Evolutionary conservation across 345 rosid genomes (phyloP).

Genomic region (Nephelium lappaceum): DNA sequence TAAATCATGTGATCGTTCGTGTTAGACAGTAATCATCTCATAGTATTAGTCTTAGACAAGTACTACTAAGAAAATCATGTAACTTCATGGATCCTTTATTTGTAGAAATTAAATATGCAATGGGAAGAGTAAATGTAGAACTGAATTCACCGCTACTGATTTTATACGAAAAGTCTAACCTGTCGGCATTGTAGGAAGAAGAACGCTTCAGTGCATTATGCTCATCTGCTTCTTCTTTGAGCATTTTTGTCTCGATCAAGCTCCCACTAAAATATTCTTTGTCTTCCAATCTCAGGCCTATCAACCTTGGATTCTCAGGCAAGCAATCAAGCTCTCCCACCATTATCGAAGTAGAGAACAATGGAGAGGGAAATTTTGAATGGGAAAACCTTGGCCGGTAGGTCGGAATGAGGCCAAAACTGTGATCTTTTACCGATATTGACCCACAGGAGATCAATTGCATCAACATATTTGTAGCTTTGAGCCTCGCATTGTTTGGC

Average conservation of each 20-base stretch:
- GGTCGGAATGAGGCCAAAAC: constrained; percentile 80
- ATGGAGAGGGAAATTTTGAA: constrained; percentile 68
- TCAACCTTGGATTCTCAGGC: constrained; percentile 76
- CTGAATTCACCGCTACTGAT: constrained; percentile 2
- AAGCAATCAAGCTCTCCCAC: constrained; percentile 82
- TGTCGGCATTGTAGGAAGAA: constrained; percentile 93
- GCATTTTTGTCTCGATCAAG: constrained; percentile 73
- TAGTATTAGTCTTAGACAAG: neutral
- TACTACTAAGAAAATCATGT: neutral
- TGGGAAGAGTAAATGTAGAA: neutral
- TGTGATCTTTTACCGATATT: constrained; percentile 88
- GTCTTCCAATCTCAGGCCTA: constrained; percentile 73
- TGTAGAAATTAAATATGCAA: neutral
- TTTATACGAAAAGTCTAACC: constrained; percentile 40
- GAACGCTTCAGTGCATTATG: constrained; percentile 74
- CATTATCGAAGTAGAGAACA: constrained; percentile 70
- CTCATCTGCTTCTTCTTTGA: constrained; percentile 52
- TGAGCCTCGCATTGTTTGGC: constrained; percentile 62
- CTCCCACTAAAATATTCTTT: constrained; percentile 96
- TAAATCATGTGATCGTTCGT: neutral
- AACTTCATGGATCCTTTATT: neutral
- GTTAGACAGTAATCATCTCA: neutral
- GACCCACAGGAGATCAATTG: constrained; percentile 97
- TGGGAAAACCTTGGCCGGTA: constrained; percentile 74
- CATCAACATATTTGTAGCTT: constrained; percentile 78